Evolutionary conservation across 1,284 basidiomycete species (phyloP).

Genomic region (Farysia itapuensis): DNA sequence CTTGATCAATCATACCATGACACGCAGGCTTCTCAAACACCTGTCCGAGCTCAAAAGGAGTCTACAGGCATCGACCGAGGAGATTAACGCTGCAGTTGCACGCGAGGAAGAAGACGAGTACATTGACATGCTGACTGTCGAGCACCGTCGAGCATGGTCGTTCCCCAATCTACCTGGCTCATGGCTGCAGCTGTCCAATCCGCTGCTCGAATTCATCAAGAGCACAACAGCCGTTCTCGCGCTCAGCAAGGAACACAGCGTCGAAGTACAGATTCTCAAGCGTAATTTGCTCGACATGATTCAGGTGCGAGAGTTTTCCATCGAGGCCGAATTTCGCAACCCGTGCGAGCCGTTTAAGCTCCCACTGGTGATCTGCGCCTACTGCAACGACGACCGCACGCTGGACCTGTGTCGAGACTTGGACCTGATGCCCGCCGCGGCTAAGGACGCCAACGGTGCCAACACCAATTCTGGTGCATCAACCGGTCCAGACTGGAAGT

Average conservation of each 20-base stretch:
- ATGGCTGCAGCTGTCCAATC: conserved; percentile 73
- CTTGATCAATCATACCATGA: conserved; percentile 72
- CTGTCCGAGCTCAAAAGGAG: conserved; percentile 67
- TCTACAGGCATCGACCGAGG: conserved; percentile 14
- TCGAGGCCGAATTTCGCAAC: conserved; percentile 67
- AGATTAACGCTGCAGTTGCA: conserved; percentile 64
- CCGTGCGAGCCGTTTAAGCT: conserved; percentile 89
- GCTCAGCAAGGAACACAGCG: conserved; percentile 71
- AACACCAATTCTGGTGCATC: too few relatives aligned
- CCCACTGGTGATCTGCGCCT: conserved; percentile 82
- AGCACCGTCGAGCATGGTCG: conserved; percentile 62
- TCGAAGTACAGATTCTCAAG: conserved; percentile 85
- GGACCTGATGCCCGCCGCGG: conserved; percentile 70
- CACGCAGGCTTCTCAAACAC: conserved; percentile 75
- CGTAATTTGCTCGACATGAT: conserved; percentile 87
- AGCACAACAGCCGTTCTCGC: conserved; percentile 77
- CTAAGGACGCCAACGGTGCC: background rate
- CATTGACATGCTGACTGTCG: conserved; percentile 30
- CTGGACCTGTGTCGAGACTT: conserved; percentile 94
- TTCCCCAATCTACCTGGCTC: conserved; percentile 90
- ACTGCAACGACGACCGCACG: conserved; percentile 85
- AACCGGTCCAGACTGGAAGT: conserved; percentile 58
- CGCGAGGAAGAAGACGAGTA: conserved; percentile 66
- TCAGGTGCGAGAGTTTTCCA: conserved; percentile 77
- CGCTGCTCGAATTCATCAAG: conserved; percentile 85